Evolutionary conservation across 75 land plant genomes (phyloP).

Genomic region (Selaginella moellendorffii): DNA sequence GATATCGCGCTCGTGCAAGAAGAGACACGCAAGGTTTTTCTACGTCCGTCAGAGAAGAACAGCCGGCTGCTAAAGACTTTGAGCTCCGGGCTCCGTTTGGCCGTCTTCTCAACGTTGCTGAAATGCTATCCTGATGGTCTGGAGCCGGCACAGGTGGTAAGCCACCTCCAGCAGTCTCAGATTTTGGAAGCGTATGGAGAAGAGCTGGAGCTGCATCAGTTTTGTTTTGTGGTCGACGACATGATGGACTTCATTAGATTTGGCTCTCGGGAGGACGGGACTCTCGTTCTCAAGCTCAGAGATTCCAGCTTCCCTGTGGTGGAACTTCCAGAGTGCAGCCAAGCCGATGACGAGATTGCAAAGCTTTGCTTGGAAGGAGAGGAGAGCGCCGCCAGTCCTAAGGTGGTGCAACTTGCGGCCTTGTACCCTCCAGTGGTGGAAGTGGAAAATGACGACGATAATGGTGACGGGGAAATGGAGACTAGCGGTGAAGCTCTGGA

Average conservation of each 20-base stretch:
- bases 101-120: constrained; percentile 19
- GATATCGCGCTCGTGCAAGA: constrained; percentile 11
- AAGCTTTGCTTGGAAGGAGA: background rate
- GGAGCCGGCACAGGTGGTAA: constrained; percentile 10
- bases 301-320: constrained; percentile 22
- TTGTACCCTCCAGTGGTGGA: background rate
- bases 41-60: constrained; percentile 18
- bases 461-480: too few relatives aligned
- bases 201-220: background rate
- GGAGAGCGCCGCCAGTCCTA: background rate
- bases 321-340: constrained; percentile 20
- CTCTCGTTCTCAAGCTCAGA: constrained; percentile 19
- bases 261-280: constrained; percentile 25
- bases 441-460: too few relatives aligned
- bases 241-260: constrained; percentile 30
- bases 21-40: constrained; percentile 11
- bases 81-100: constrained; percentile 16
- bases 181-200: too few relatives aligned
- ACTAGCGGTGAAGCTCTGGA: constrained; percentile 10
- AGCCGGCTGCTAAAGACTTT: constrained; percentile 18
- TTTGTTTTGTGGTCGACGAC: constrained; percentile 16
- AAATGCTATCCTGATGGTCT: constrained; percentile 27
- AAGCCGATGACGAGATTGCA: background rate
- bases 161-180: background rate
- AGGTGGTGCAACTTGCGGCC: background rate